Evolutionary conservation across 768 basidiomycete species (phyloP), one percentile per base, ranked within the genome.

Genomic region (Chiua virens): DNA sequence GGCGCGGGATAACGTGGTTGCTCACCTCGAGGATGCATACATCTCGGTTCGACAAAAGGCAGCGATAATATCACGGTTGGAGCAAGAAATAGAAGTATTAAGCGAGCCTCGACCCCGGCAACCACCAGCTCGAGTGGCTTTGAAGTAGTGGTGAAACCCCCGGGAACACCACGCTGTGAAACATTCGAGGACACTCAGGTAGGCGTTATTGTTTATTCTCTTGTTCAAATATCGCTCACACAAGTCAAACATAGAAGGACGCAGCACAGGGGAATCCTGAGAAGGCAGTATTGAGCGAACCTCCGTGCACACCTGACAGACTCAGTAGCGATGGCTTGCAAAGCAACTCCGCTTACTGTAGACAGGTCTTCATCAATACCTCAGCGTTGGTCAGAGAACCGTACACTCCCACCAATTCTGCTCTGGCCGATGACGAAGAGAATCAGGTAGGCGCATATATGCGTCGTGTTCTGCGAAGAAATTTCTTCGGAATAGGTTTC

Each of bases 1-100:
- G 23, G 87, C 86, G 27, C 80, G 87, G 36, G 87, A 89, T 59
- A 77, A 75, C 27, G 79, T 77, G 15, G 78, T 86, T 2, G 68
- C 77, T 37, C 79, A 79, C 27, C 75, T 89, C 13, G 73, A 78
- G 28, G 77, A 81, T 41, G 84, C 84, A 10, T 85, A 82, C 59
- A 63, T 70, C 14, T 81, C 82, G 1, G 71, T 88, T 57, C 77
- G 77, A n/a, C 76, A 84, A 61, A 87, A 87, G 67, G 73, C 77
- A 2, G 71, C 73, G 20, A 62, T 71, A 8, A 78, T 87, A 50
- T 73, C 77, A 30, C 71, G 64, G 8, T 62, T 86, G 39, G 75
- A 80, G 55, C 68, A 71, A 48, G 73, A 73, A 47, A 56, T 75
- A 35, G 69, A 73, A 44, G 54, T 54, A 35, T 57, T 60, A 61